Base-by-base conservation (phyloP, 495 filamentous ascomycete species). In the Aspergillus campestris region DNA sequence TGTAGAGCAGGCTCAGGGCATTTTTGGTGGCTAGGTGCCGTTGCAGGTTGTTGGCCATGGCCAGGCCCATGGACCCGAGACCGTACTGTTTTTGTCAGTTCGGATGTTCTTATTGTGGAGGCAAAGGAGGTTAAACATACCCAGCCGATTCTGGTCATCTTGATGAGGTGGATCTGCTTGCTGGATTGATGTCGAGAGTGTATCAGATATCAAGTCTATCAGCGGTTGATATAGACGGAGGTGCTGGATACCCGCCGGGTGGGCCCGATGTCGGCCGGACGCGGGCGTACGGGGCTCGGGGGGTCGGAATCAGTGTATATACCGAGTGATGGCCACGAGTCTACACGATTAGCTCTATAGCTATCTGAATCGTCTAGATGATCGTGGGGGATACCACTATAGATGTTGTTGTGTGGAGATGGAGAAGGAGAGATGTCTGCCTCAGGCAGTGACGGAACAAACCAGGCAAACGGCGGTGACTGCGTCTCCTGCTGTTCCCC, bases 51-150 rank as follows among this genome's bases (percentile, higher is more conserved):
- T 46, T 65, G 51, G 69, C 69, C 69, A 72, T 72, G 49, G 67
- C 69, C n/a, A 69, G 67, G 51, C 69, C 69, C 67, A 72, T 72
- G 42, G 69, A 70, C 13, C 69, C 69, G 31, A 72, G 67, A 49
- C 69, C 69, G 52, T 67, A 72, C 69, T 72, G 36, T 6, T 33
- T 10, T 18, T 7, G 33, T 58, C 50, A 57, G 42, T 31, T 38
- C 38, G 24, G 3, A 24, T 14, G 10, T 12, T 39, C 6, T 39
- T 9, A 24, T 27, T 42, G 6, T 34, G 8, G 6, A 13, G 34
- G n/a, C n/a, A 29, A 32, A 13, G 5, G 9, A 29, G 34, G 8
- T 28, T 12, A 9, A 11, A 47, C 52, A 49, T 50, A 64, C 66
- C 66, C 66, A 70, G 53, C 66, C 66, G 40, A 70, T 64, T 51